Percentiles rank a stretch among this genome's conserved stretches.
phyloP scores from a whole-genome alignment of 441 rosid species.

The Oxalis stricta region DNA sequence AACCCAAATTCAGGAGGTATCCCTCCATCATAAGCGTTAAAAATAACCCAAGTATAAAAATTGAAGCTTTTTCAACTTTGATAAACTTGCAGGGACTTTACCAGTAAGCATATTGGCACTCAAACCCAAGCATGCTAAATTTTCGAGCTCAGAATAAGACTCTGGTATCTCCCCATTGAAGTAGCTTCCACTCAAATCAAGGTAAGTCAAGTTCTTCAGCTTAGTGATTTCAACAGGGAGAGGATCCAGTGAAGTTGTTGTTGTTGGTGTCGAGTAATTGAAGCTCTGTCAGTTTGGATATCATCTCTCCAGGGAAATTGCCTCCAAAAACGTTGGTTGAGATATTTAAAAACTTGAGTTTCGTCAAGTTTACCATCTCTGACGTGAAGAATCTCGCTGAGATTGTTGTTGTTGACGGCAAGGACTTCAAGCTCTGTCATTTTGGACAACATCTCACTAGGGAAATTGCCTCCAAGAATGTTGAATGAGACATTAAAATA shows the following conservation, averaged over 20 bases:
- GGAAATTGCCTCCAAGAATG: constrained; percentile 31
- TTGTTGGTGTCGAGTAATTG: constrained; percentile 54
- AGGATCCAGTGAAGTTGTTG: constrained; percentile 46
- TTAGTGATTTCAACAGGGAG: constrained; percentile 34
- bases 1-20: constrained; percentile 70
- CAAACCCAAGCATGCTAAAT: constrained; percentile 52
- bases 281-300: constrained; percentile 34
- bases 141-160: constrained; percentile 43
- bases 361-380: constrained; percentile 37
- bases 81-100: constrained; percentile 37
- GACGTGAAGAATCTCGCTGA: constrained; percentile 46
- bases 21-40: constrained; percentile 35
- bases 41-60: constrained; percentile 51
- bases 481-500: constrained; percentile 56
- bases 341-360: constrained; percentile 44
- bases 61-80: constrained; percentile 41
- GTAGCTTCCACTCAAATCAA: constrained; percentile 58
- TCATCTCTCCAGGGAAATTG: constrained; percentile 43
- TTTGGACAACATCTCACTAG: constrained; percentile 28
- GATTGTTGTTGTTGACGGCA: constrained; percentile 28
- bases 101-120: constrained; percentile 45
- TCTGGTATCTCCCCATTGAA: constrained; percentile 64
- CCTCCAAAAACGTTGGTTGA: constrained; percentile 42
- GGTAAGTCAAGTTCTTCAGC: constrained; percentile 41
- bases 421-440: constrained; percentile 54